Evolutionary conservation across 352 stramenopile genomes (phyloP).

Genomic region (Saprolegnia parasitica): DNA sequence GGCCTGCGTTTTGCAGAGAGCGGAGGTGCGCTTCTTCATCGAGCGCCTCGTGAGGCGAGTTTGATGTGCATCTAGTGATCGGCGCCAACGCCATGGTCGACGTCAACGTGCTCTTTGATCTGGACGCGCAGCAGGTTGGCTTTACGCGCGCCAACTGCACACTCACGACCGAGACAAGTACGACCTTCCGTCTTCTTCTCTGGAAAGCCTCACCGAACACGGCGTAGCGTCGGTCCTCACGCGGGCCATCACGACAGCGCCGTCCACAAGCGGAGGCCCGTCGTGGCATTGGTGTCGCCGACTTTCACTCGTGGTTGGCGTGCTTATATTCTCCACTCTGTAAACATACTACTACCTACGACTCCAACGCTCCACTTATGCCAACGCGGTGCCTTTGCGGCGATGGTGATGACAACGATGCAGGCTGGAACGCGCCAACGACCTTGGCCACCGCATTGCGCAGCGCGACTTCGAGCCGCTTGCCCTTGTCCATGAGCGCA

Average conservation of each 20-base stretch:
- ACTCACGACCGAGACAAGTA: constrained; percentile 29
- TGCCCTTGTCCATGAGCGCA: neutral
- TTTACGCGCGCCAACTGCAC: constrained; percentile 69
- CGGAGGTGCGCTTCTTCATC: neutral
- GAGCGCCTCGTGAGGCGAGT: neutral
- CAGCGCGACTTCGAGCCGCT: constrained; percentile 1
- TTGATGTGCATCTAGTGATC: constrained; percentile 39
- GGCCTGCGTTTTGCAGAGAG: neutral
- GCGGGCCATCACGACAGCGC: no score
- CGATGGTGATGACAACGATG: no score
- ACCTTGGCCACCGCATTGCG: neutral
- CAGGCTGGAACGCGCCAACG: neutral
- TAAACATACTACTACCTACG: no score
- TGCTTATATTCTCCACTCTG: no score
- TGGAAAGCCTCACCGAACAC: neutral
- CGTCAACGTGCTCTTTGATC: constrained; percentile 76
- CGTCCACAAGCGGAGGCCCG: no score
- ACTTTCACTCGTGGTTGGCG: no score
- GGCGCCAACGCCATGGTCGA: constrained; percentile 79
- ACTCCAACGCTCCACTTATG: no score
- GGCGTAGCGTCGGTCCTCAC: neutral
- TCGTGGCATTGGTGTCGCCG: no score
- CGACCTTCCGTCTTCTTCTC: neutral
- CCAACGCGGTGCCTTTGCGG: no score
- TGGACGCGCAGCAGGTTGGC: constrained; percentile 54